Base-by-base conservation (phyloP, 2,329 filamentous ascomycete species). In the Apiospora hydei region DNA sequence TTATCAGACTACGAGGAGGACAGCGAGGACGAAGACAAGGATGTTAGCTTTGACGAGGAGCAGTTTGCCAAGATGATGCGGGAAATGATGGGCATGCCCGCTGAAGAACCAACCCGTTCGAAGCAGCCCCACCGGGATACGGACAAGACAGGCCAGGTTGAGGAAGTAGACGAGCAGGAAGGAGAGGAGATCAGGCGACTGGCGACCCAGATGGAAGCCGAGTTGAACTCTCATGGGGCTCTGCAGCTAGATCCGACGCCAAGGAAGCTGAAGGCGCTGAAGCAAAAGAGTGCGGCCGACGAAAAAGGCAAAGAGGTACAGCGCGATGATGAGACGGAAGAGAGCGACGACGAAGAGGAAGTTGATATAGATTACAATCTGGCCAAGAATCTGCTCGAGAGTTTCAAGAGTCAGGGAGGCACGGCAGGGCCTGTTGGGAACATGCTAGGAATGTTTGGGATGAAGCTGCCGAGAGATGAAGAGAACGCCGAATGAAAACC, bases 41-140 rank as follows among this genome's bases (percentile, higher is more conserved):
- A 93, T 66, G 90, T 93, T 7, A 92, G 91, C 71, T 96, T 97
- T 76, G 91, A 97, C 75, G 95, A 98, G 81, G 90, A 91, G 47
- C 92, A 96, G 70, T 98, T 98, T 76, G 88, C 92, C 11, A 89
- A 86, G 70, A 94, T 98, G 88, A 98, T 99, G 94, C 90, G 91
- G 73, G 93, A 97, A 79, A 95, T 97, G 91, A 95, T 96, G 92
- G 94, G 93, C 0, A 85, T 91, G 64, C 85, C 87, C 38, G 76
- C 82, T 0, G 78, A 76, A 66, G 16, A 61, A 67, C 21, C 66
- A n/a, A 30, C 43, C 7, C 66, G 18, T 30, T 26, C 66, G 43
- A 44, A 68, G 11, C n/a, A 30, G 14, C 43, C 74, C 71, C 69
- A 68, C 41, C 66, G 67, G 64, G 66, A 71, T 69, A 49, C 38